Evolutionary conservation across 1,284 basidiomycete species (phyloP).

Genomic region (Ganoderma boninense): DNA sequence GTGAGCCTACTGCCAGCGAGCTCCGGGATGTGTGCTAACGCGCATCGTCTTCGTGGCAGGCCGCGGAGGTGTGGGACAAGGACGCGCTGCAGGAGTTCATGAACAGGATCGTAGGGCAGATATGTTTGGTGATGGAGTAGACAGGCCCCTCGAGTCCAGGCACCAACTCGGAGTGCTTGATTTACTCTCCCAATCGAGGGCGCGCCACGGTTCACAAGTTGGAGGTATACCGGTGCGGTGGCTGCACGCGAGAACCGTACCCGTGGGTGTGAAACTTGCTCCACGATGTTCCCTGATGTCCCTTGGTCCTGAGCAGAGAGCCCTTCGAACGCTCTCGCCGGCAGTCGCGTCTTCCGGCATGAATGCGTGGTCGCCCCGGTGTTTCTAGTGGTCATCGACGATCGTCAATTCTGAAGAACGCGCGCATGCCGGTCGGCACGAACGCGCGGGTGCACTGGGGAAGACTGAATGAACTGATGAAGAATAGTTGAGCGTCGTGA

Average conservation of each 20-base stretch:
- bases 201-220: too few species aligned
- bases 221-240: too few species aligned
- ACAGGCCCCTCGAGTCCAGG: background rate
- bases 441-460: background rate
- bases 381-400: background rate
- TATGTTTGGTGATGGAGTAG: background rate
- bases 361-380: background rate
- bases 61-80: background rate
- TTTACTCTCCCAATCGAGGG: too few species aligned
- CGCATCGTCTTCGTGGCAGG: background rate
- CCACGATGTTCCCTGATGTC: too few species aligned
- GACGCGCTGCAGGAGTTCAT: background rate
- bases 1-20: background rate
- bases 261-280: too few species aligned
- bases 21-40: background rate
- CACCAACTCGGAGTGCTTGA: too few species aligned
- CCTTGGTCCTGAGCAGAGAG: background rate
- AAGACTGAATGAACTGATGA: background rate
- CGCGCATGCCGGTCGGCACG: background rate
- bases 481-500: background rate
- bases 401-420: background rate
- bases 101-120: background rate
- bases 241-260: too few species aligned
- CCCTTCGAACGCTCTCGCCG: background rate
- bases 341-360: background rate